Evolutionary conservation across 257 asterid species (phyloP).

Genomic region (Capsicum pubescens): DNA sequence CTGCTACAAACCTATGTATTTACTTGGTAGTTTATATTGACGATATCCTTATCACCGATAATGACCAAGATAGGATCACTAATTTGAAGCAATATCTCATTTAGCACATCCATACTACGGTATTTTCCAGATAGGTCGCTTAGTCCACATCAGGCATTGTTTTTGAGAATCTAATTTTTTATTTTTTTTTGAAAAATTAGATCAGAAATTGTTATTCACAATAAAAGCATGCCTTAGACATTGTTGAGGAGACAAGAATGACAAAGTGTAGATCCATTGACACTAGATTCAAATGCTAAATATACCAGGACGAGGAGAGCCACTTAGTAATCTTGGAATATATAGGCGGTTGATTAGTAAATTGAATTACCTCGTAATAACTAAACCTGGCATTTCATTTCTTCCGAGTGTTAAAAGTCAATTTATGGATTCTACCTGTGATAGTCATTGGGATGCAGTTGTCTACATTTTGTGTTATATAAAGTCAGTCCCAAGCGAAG

Average conservation of each 20-base stretch:
- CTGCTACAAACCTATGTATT: neutral
- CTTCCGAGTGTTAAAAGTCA: neutral
- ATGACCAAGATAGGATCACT: neutral
- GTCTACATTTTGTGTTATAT: neutral
- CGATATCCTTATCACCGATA: neutral
- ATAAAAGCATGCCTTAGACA: neutral
- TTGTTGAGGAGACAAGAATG: neutral
- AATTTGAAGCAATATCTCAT: neutral
- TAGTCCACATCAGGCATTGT: neutral
- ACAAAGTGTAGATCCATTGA: neutral
- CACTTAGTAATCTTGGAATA: neutral
- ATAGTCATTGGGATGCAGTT: neutral
- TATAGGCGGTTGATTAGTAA: neutral
- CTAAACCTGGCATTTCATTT: neutral
- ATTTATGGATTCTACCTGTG: neutral
- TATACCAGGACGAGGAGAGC: neutral
- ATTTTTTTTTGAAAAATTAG: too few relatives aligned
- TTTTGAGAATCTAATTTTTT: too few relatives aligned
- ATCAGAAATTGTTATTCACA: slow-evolving; percentile 1
- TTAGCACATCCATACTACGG: neutral
- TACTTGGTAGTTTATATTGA: neutral
- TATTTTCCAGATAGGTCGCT: neutral
- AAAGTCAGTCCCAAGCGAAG: neutral
- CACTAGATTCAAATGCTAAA: neutral
- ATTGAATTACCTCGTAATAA: slow-evolving; percentile 6